A percentile compares a stretch with the other conserved stretches of the same genome.
These are phyloP conservation scores for Allomyces macrogynus DNA, from an alignment of 192 early-diverging fungal genomes.

Conservation along the genomic window DNA sequence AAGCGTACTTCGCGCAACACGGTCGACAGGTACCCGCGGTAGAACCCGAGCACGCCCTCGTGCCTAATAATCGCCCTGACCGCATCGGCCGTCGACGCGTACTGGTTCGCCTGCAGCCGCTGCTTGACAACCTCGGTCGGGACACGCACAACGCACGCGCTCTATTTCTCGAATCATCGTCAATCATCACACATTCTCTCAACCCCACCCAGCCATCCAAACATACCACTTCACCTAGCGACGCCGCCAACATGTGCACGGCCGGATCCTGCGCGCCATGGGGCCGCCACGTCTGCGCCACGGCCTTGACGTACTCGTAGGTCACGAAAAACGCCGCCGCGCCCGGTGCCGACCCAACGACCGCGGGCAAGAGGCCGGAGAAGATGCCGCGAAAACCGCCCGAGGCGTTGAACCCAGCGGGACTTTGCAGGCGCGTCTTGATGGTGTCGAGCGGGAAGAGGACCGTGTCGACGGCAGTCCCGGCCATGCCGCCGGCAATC, in stretches of 20 bases:
- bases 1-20: conserved; percentile 60
- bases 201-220: too few species aligned
- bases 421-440: conserved; percentile 84
- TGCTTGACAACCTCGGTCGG: conserved; percentile 94
- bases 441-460: conserved; percentile 93
- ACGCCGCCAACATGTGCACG: conserved; percentile 74
- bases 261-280: conserved; percentile 31
- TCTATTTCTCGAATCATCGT: conserved; percentile 13
- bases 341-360: conserved; percentile 80
- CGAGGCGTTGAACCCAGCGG: conserved; percentile 55
- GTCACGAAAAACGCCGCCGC: conserved; percentile 70
- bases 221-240: conserved; percentile 66
- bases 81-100: conserved; percentile 34
- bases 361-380: conserved; percentile 67
- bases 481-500: conserved; percentile 67
- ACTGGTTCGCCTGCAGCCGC: conserved; percentile 78
- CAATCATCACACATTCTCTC: neutral
- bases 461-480: conserved; percentile 77
- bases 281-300: conserved; percentile 16
- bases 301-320: conserved; percentile 62
- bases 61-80: conserved; percentile 35
- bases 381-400: conserved; percentile 84
- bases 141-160: conserved; percentile 76
- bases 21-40: conserved; percentile 77
- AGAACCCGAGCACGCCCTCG: conserved; percentile 71